Conservation (phyloP, 1,284 basidiomycete species). For the Exsudoporus floridanus region DNA sequence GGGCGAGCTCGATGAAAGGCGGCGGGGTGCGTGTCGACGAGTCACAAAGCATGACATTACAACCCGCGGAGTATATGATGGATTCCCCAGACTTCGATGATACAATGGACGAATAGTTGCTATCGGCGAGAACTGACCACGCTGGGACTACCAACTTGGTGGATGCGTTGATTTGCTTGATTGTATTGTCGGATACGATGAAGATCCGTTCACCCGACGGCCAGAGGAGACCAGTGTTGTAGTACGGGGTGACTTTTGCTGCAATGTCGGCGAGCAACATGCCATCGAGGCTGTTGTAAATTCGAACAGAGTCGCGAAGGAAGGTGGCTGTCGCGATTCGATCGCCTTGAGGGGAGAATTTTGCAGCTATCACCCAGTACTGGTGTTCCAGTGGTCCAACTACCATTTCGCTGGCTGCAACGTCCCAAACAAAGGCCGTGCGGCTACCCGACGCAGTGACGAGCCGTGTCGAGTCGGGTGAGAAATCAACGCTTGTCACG, state of each 20-base stretch:
- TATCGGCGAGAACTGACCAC: slow-evolving; percentile 6
- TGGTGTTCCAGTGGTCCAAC: slow-evolving; percentile 1
- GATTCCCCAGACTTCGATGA: slow-evolving; percentile 1
- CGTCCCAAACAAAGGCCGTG: slow-evolving; percentile 7
- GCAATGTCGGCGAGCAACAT: neutral
- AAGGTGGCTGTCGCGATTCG: slow-evolving; percentile 13
- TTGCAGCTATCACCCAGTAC: slow-evolving; percentile 11
- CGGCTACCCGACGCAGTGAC: slow-evolving; percentile 5
- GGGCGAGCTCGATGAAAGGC: neutral
- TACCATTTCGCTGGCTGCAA: neutral
- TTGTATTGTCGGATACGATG: slow-evolving; percentile 1
- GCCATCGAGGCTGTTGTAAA: slow-evolving; percentile 10
- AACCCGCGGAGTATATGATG: neutral
- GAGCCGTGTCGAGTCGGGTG: slow-evolving; percentile 13
- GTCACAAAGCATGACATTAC: neutral
- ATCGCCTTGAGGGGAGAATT: slow-evolving; percentile 11
- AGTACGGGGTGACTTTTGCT: slow-evolving; percentile 5
- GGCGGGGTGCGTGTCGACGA: neutral
- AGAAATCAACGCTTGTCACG: slow-evolving; percentile 14
- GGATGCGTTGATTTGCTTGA: slow-evolving; percentile 1
- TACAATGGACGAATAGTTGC: slow-evolving; percentile 11
- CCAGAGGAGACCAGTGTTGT: slow-evolving; percentile 16
- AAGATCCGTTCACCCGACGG: slow-evolving; percentile 1
- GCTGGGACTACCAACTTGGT: neutral
- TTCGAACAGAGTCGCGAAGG: slow-evolving; percentile 1